Base-by-base conservation (phyloP, 2,329 filamentous ascomycete species). In the Penicillium paneum region DNA sequence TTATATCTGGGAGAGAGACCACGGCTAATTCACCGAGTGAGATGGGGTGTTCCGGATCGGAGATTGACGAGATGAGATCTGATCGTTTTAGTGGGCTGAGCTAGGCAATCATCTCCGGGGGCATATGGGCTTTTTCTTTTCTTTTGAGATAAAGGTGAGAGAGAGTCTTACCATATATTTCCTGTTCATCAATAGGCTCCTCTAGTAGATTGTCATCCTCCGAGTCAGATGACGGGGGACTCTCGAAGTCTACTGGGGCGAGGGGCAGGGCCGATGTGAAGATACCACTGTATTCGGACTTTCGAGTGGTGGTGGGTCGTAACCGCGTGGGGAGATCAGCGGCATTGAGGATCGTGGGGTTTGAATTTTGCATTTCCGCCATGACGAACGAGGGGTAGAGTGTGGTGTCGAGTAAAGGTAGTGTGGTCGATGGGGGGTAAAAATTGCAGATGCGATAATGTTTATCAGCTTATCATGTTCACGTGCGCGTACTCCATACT, bases 61-160 rank as follows among this genome's bases (percentile, higher is more conserved):
- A 93, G 67, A 99, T 97, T 64, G 89, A 89, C 60, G 91, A 90
- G 66, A 99, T 94, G 57, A 99, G 82, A 77, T 99, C 93, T 94
- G 60, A 45, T 13, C 19, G 26, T 24, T 52, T 39, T 41, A 52
- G 48, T 40, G 15, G 17, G 40, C 29, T 39, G 40, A 21, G 19
- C 8, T n/a, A 19, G 19, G 26, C 12, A 17, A 29, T n/a, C 15
- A 28, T 36, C 28, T 19, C 21, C 15, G n/a, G 29, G 46, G 12
- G 21, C n/a, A 17, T 17, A 45, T 32, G 15, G 29, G 17, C 13
- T n/a, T 40, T 39, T 5, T 24, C 13, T 24, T 39, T 13, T 3
- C 4, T 2, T 34, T n/a, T 10, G 4, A 28, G 10, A 28, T 5
- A 13, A 13, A 5, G 21, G 8, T 21, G 8, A n/a, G 39, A 29